These are phyloP conservation scores for Geranium rotundifolium DNA, from an alignment of 345 rosid genomes.

Conservation along the genomic window DNA sequence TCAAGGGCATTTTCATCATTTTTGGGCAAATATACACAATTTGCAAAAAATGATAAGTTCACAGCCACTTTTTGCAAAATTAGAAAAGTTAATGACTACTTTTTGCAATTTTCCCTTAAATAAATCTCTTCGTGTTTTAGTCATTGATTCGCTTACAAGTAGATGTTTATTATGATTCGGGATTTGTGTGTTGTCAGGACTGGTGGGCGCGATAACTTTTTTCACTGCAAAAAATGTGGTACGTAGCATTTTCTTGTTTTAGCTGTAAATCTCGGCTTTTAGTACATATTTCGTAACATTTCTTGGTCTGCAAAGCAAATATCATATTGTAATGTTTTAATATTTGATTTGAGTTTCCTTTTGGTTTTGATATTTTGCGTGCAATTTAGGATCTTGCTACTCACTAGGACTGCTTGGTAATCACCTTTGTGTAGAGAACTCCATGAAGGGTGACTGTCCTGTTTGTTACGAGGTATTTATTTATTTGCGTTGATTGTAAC, in stretches of 20 bases:
- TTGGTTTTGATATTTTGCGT: too few relatives aligned
- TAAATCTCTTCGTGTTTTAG: background rate
- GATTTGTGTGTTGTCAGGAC: conserved; percentile 33
- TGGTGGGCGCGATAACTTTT: conserved; percentile 68
- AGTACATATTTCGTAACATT: too few relatives aligned
- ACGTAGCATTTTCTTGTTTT: conserved; percentile 7
- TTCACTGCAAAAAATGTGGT: conserved; percentile 70
- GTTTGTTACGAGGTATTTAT: conserved; percentile 75
- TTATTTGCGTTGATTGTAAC: background rate
- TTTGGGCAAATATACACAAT: too few relatives aligned
- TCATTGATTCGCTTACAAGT: background rate
- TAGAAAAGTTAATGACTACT: too few relatives aligned
- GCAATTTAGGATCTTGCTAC: conserved; percentile 51
- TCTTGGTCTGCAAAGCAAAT: too few relatives aligned
- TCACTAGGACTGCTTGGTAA: conserved; percentile 21
- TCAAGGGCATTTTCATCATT: too few relatives aligned
- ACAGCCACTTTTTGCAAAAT: too few relatives aligned
- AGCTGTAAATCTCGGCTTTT: too few relatives aligned
- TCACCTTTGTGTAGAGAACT: conserved; percentile 60
- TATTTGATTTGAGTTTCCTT: too few relatives aligned
- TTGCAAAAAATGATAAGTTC: too few relatives aligned
- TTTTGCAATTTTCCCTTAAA: too few relatives aligned
- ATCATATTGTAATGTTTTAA: too few relatives aligned
- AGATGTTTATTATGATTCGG: background rate
- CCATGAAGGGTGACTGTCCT: conserved; percentile 64